Evolutionary conservation across 1,284 basidiomycete genomes (phyloP).

Genomic region (Moesziomyces globuligerus): DNA sequence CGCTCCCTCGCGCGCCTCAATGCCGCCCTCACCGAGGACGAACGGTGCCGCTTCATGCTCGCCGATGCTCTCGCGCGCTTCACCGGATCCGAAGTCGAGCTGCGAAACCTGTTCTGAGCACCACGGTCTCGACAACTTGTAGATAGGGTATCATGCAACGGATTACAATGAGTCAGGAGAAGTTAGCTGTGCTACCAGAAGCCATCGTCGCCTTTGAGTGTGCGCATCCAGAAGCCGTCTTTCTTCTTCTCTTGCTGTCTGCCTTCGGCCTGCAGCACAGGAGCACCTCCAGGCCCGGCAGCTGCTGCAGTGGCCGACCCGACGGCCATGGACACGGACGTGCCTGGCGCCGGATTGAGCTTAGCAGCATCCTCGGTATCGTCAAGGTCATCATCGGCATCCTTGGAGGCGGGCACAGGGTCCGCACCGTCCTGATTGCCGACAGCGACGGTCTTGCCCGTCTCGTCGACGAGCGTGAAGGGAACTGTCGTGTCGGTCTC

Average conservation of each 20-base stretch:
- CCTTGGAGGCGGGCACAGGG: conserved; percentile 16
- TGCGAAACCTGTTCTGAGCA: conserved; percentile 17
- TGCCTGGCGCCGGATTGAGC: conserved; percentile 15
- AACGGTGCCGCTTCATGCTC: conserved; percentile 21
- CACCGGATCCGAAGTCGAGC: conserved; percentile 7
- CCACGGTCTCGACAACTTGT: neutral
- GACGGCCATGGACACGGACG: conserved; percentile 19
- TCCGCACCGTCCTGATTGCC: conserved; percentile 46
- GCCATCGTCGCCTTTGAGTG: conserved; percentile 33
- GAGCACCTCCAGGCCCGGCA: conserved; percentile 18
- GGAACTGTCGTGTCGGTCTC: conserved; percentile 50
- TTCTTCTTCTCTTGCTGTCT: conserved; percentile 31
- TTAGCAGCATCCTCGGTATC: conserved; percentile 39
- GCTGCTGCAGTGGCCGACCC: conserved; percentile 25
- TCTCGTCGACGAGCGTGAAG: conserved; percentile 49
- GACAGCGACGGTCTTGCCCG: conserved; percentile 46
- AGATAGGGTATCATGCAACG: conserved; percentile 17
- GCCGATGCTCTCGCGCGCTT: conserved; percentile 24
- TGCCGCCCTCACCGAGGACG: conserved; percentile 9
- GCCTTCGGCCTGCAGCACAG: conserved; percentile 30
- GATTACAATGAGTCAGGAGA: neutral
- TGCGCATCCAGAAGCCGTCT: conserved; percentile 42
- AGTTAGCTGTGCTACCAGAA: conserved; percentile 22
- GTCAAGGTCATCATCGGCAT: conserved; percentile 15
- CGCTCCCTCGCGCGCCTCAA: conserved; percentile 8